Percentiles rank a stretch among this genome's conserved stretches.
phyloP scores from a whole-genome alignment of 2,329 filamentous ascomycete species.

The Aureobasidium sp. region DNA sequence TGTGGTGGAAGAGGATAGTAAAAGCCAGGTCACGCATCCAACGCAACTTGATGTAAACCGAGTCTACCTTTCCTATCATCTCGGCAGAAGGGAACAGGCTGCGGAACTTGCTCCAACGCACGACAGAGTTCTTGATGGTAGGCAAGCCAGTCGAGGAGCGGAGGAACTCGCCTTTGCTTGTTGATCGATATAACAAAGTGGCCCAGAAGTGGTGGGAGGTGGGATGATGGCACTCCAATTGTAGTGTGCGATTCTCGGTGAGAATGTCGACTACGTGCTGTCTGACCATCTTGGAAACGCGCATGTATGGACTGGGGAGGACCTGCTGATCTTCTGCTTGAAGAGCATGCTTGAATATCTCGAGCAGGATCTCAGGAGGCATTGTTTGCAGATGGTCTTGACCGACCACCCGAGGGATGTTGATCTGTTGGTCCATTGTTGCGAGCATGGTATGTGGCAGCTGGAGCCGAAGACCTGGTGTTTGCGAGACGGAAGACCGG shows the following conservation, averaged over 20 bases:
- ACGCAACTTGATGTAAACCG: background rate
- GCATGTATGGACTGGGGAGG: background rate
- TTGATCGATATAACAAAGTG: background rate
- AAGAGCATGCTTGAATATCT: background rate
- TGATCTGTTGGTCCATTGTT: background rate
- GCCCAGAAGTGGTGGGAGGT: background rate
- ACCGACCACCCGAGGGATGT: background rate
- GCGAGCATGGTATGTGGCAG: background rate
- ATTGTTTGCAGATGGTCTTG: background rate
- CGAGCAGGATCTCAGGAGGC: background rate
- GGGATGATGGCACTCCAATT: background rate
- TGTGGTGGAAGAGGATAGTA: background rate
- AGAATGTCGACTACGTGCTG: background rate
- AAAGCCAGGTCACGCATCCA: background rate
- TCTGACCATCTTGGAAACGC: background rate
- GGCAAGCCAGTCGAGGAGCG: background rate
- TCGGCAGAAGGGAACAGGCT: background rate
- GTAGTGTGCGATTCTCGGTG: background rate
- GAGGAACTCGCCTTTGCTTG: background rate
- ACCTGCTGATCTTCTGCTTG: background rate
- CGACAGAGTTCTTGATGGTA: background rate
- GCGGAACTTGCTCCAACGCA: background rate
- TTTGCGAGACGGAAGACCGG: background rate
- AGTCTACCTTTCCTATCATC: background rate
- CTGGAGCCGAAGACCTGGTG: background rate